Percentiles rank a stretch among this genome's conserved stretches.
Evolutionary conservation across 139 green algal species (phyloP).

Genomic region (Zygnema circumcarinatum): DNA sequence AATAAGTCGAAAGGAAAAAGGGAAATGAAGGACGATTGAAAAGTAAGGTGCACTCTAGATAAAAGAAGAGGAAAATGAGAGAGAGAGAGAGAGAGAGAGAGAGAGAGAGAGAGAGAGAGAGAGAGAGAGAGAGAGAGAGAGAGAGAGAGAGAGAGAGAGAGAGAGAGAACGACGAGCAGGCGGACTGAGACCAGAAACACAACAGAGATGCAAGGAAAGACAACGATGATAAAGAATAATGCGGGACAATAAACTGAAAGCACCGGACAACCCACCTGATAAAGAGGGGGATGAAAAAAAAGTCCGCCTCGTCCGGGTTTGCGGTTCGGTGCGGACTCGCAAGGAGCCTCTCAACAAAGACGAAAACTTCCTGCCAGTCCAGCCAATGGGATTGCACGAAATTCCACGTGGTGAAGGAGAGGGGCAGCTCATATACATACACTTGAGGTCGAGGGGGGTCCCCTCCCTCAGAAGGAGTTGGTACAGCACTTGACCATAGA

Average conservation of each 20-base stretch:
- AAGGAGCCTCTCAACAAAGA: slow-evolving; percentile 67
- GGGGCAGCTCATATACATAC: slow-evolving; percentile 52
- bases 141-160: neutral
- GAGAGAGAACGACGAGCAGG: neutral
- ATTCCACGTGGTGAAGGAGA: neutral
- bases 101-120: neutral
- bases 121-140: neutral
- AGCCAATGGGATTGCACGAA: neutral
- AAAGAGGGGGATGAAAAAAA: slow-evolving; percentile 54
- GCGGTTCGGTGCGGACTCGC: slow-evolving; percentile 69
- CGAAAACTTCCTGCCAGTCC: neutral
- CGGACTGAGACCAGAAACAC: neutral
- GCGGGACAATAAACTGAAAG: too few species aligned
- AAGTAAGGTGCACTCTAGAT: too few species aligned
- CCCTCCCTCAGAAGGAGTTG: neutral
- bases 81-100: slow-evolving; percentile 1
- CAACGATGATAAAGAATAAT: neutral
- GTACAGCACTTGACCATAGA: neutral
- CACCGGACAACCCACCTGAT: neutral
- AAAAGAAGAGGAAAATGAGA: neutral
- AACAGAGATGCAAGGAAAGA: neutral
- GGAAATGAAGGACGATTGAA: too few species aligned
- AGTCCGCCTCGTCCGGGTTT: slow-evolving; percentile 67
- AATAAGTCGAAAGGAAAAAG: too few species aligned
- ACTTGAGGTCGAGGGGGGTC: slow-evolving; percentile 9